Evolutionary conservation across 202 grass and related monocot genomes (phyloP).

Genomic region (Zizania palustris): DNA sequence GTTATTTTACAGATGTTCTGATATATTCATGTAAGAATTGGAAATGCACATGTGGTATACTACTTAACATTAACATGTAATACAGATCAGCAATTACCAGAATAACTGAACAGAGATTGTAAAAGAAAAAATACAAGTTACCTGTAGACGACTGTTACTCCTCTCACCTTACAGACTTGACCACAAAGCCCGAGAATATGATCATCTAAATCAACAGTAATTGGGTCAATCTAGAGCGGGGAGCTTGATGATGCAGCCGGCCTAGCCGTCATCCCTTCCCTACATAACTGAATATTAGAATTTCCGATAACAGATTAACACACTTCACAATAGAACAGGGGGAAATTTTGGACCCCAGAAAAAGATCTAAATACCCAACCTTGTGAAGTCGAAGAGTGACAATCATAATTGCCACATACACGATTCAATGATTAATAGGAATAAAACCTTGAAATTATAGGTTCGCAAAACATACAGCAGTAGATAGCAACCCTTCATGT

Average conservation of each 20-base stretch:
- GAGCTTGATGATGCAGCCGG: conserved; percentile 50
- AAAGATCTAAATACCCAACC: not conserved
- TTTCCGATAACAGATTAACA: not conserved
- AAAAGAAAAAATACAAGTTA: conserved; percentile 58
- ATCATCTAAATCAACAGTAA: conserved; percentile 69
- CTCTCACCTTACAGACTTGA: conserved; percentile 64
- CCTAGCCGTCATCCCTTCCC: conserved; percentile 61
- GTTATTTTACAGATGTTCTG: conserved; percentile 1
- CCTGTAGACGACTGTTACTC: conserved; percentile 83
- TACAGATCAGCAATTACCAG: conserved; percentile 11
- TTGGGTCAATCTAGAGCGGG: conserved; percentile 75
- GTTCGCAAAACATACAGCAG: not conserved
- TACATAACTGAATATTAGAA: conserved; percentile 32
- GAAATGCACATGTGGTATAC: not conserved
- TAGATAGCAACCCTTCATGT: not conserved
- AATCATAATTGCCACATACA: not conserved
- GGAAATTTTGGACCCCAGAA: not conserved
- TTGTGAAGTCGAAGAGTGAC: not conserved
- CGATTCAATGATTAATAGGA: not conserved
- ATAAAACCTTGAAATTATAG: not conserved
- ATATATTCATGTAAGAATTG: conserved; percentile 4
- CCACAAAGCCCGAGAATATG: conserved; percentile 61
- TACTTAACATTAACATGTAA: conserved; percentile 32
- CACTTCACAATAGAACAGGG: not conserved
- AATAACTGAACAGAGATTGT: conserved; percentile 11